Evolutionary conservation across 2,329 filamentous ascomycete genomes (phyloP).

Genomic region (Aspergillus sclerotialis): DNA sequence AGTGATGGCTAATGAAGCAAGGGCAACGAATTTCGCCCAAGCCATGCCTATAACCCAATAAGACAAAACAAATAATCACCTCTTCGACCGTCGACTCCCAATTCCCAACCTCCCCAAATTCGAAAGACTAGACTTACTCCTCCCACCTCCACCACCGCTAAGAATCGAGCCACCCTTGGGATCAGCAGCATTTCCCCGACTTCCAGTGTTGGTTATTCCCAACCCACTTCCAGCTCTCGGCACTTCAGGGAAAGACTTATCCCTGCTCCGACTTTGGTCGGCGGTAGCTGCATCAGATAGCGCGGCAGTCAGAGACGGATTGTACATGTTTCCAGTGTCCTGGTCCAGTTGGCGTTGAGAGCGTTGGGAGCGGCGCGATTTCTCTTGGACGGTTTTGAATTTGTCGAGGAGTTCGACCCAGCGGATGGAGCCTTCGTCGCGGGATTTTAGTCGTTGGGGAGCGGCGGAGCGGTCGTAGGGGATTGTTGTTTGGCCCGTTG

Average conservation of each 20-base stretch:
- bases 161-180: conserved; percentile 19
- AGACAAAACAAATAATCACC: no score
- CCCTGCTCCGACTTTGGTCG: conserved; percentile 22
- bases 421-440: conserved; percentile 77
- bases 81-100: conserved; percentile 52
- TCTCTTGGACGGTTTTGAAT: conserved; percentile 85
- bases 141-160: conserved; percentile 43
- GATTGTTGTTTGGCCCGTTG: conserved; percentile 26
- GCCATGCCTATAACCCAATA: no score
- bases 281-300: conserved; percentile 21
- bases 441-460: conserved; percentile 66
- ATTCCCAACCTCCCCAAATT: conserved; percentile 68
- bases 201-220: conserved; percentile 38
- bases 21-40: no score
- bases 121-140: conserved; percentile 57
- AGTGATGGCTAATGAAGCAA: no score
- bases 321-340: conserved; percentile 41
- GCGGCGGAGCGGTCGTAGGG: conserved; percentile 58
- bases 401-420: conserved; percentile 94
- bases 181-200: conserved; percentile 7
- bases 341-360: conserved; percentile 40
- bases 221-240: conserved; percentile 21
- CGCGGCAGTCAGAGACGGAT: conserved; percentile 24
- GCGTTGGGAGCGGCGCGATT: conserved; percentile 64
- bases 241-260: conserved; percentile 27